Percentiles rank a stretch among this genome's conserved stretches.
Conservation (phyloP, 257 asterid species). For the Salvia splendens region DNA sequence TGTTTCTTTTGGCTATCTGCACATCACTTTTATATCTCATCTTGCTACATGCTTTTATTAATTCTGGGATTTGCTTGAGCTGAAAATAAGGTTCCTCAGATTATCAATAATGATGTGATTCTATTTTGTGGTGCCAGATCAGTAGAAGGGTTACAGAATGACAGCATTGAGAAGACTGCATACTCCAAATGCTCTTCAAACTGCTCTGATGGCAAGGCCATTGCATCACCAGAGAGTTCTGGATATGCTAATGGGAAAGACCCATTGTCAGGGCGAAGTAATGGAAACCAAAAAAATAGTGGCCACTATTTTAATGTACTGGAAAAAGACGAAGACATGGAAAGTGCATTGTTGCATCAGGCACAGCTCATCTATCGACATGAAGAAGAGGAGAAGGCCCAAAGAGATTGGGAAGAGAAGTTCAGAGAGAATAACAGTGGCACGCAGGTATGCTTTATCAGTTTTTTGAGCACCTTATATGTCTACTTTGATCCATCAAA, state of each 20-base stretch:
- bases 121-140: conserved; percentile 50
- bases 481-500: conserved; percentile 9
- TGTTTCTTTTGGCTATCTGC: too few relatives aligned
- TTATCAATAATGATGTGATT: conserved; percentile 20
- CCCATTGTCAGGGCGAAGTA: conserved; percentile 32
- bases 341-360: conserved; percentile 66
- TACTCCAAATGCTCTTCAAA: conserved; percentile 45
- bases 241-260: conserved; percentile 40
- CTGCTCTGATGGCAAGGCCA: conserved; percentile 43
- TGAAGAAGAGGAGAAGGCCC: conserved; percentile 80
- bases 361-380: conserved; percentile 54
- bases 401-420: conserved; percentile 92
- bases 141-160: conserved; percentile 47
- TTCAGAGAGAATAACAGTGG: conserved; percentile 60
- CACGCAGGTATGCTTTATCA: conserved; percentile 53
- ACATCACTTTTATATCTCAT: too few relatives aligned
- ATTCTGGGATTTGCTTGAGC: conserved; percentile 6
- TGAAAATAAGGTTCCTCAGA: conserved; percentile 5
- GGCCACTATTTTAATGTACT: conserved; percentile 33
- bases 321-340: conserved; percentile 49
- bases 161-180: conserved; percentile 35
- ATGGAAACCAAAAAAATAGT: conserved; percentile 36
- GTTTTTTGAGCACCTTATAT: background rate
- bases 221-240: conserved; percentile 36
- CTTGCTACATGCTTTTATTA: too few relatives aligned